These are phyloP conservation scores for Sporothrix brunneoviolacea DNA, from an alignment of 2,329 filamentous ascomycete genomes.

Conservation along the genomic window DNA sequence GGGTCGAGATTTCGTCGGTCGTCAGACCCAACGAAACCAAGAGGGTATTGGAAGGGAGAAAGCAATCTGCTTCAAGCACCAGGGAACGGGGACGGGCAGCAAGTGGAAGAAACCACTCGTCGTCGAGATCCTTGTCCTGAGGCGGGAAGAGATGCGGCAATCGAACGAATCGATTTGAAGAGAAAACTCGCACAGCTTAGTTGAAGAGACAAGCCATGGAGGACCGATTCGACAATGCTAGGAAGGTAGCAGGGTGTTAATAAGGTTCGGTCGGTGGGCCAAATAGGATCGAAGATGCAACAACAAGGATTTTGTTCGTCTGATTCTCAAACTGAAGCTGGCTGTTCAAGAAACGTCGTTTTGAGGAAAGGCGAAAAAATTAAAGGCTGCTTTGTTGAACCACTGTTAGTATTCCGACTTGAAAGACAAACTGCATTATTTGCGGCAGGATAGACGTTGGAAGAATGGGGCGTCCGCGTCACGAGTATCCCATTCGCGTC, in stretches of 20 bases:
- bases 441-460: too few relatives aligned
- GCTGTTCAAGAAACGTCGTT: too few relatives aligned
- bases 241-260: not conserved
- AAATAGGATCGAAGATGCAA: not conserved
- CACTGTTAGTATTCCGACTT: too few relatives aligned
- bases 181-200: not conserved
- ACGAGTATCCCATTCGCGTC: too few relatives aligned
- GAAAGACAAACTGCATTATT: too few relatives aligned
- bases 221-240: slow-evolving; percentile 18
- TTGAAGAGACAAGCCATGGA: slow-evolving; percentile 28
- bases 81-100: slow-evolving; percentile 23
- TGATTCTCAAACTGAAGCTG: too few relatives aligned
- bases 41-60: slow-evolving; percentile 2
- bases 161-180: slow-evolving; percentile 15
- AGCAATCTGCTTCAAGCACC: slow-evolving; percentile 35
- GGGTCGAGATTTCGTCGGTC: slow-evolving; percentile 22
- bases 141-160: slow-evolving; percentile 25
- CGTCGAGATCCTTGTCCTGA: slow-evolving; percentile 17
- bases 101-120: slow-evolving; percentile 22
- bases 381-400: too few relatives aligned
- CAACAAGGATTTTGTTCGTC: too few relatives aligned
- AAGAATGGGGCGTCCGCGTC: too few relatives aligned
- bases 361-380: not conserved
- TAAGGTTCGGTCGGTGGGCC: not conserved
- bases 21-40: slow-evolving; percentile 5